These are phyloP conservation scores for Solanum medicagineum DNA, from an alignment of 257 asterid genomes.

Conservation along the genomic window DNA sequence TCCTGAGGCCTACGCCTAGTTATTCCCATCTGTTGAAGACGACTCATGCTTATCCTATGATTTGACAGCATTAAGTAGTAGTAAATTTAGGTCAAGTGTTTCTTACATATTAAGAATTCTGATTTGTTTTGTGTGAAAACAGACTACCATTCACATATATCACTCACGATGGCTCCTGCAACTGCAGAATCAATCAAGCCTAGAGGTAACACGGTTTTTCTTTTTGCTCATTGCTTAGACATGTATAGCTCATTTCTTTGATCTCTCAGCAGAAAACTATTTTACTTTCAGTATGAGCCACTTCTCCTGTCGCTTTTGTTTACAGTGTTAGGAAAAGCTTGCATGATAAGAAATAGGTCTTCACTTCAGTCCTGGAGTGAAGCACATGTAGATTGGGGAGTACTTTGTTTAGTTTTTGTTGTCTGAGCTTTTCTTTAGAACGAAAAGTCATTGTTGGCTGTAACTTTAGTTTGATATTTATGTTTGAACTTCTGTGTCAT, in stretches of 20 bases:
- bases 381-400: background rate
- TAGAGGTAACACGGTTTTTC: background rate
- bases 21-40: background rate
- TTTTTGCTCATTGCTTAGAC: background rate
- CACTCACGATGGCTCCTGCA: conserved; percentile 1
- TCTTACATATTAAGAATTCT: background rate
- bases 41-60: background rate
- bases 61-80: background rate
- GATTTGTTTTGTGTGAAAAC: conserved; percentile 1
- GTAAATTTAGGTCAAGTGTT: no score
- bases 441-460: background rate
- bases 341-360: background rate
- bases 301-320: background rate
- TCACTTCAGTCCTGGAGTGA: background rate
- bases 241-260: background rate
- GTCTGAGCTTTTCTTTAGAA: background rate
- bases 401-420: background rate
- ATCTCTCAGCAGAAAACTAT: background rate
- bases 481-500: background rate
- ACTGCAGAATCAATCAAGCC: conserved; percentile 3
- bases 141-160: background rate
- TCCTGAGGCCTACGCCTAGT: background rate
- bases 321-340: background rate
- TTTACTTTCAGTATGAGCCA: background rate
- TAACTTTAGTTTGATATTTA: background rate